Evolutionary conservation across 2,329 filamentous ascomycete genomes (phyloP), one percentile per base, ranked within the genome.

Genomic region (Ascochyta rabiei): DNA sequence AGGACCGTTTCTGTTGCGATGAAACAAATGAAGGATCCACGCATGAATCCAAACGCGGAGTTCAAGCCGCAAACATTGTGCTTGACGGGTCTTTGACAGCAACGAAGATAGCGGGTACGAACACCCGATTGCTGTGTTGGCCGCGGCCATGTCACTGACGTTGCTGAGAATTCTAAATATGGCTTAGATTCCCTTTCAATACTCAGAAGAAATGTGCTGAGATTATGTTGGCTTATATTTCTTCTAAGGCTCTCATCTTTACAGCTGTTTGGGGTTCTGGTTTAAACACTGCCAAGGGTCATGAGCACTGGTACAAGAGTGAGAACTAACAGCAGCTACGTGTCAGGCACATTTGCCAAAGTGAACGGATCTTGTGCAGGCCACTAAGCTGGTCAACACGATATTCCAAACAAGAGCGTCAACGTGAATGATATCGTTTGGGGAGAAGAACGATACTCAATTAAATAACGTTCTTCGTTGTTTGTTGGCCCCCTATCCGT

Each of bases 41-140:
- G 53, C 53, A 45, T 54, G 45, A 48, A 48, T 45, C 38, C 28
- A 54, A 48, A 48, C 45, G 10, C 45, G 34, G 45, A 35, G 15
- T 6, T 28, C 19, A 13, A 16, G 16, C 51, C 40, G 30, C 34
- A 48, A 28, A 16, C 6, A 28, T 34, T 31, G 35, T 33, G 23
- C 26, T 28, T 9, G 18, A 43, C 16, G 24, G 23, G n/a, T 15
- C 28, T 13, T 30, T 30, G 10, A 15, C 12, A 10, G 12, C 4
- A 30, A 13, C 24, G 30, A 8, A 23, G 1, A 41, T 28, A 8
- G 24, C 39, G 39, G 33, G 10, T 43, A 31, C 47, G 13, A 37
- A 10, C n/a, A 21, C 15, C 19, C 37, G 10, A 13, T 13, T 7
- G 13, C 5, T 10, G 16, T 18, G 6, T 3, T 19, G 34, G 18